A percentile compares a stretch with the other conserved stretches of the same genome.
These are phyloP conservation scores for Phytophthora pistaciae DNA, from an alignment of 352 stramenopile species.

Conservation along the genomic window DNA sequence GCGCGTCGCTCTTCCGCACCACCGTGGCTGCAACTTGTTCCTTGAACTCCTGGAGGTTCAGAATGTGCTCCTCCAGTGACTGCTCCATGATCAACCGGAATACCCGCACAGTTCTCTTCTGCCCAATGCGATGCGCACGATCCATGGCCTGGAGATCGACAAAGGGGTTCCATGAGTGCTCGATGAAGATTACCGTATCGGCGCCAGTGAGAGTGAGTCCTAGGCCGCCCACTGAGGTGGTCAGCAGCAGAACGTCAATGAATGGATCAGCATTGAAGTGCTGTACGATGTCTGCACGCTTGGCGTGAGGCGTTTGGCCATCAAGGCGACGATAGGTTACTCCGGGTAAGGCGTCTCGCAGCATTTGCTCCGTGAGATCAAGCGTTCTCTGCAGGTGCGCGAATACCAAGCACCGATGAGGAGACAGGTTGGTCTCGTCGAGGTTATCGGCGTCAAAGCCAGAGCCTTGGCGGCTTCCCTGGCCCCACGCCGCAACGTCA, in stretches of 20 bases:
- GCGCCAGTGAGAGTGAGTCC: constrained; percentile 97
- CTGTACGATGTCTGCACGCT: constrained; percentile 87
- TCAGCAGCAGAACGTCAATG: constrained; percentile 96
- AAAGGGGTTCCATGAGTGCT: constrained; percentile 98
- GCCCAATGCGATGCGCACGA: constrained; percentile 81
- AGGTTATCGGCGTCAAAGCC: constrained; percentile 3
- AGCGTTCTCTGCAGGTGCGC: constrained; percentile 95
- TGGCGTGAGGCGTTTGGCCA: constrained; percentile 79
- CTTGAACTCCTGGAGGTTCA: constrained; percentile 86
- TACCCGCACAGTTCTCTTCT: constrained; percentile 75
- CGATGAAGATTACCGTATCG: constrained; percentile 98
- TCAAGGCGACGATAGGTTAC: constrained; percentile 93
- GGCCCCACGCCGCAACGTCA: constrained; percentile 42
- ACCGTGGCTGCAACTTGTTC: constrained; percentile 73
- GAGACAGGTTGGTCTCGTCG: constrained; percentile 40
- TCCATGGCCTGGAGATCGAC: constrained; percentile 96
- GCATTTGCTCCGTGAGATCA: constrained; percentile 92
- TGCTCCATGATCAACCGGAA: constrained; percentile 83
- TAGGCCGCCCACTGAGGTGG: constrained; percentile 95
- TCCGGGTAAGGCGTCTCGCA: constrained; percentile 74
- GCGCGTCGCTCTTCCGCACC: constrained; percentile 57
- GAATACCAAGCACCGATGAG: constrained; percentile 97
- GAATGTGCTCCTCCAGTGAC: constrained; percentile 82
- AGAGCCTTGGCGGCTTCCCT: constrained; percentile 6
- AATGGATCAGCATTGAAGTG: constrained; percentile 94